phyloP scores from a whole-genome alignment of 2,329 filamentous ascomycete species.

The Cordyceps fumosorosea region DNA sequence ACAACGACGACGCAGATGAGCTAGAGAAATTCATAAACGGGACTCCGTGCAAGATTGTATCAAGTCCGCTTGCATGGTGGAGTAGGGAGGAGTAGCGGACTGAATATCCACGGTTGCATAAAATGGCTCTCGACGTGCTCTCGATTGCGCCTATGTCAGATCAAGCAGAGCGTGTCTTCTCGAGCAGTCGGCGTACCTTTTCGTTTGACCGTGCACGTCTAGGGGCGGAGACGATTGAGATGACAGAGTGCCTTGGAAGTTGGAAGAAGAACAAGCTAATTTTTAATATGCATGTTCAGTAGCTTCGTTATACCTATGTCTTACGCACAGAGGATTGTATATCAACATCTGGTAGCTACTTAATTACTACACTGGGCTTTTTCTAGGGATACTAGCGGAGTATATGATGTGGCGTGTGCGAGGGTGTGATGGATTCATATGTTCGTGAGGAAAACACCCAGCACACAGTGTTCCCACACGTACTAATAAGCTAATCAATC shows the following conservation, averaged over 20 bases:
- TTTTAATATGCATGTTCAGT: neutral
- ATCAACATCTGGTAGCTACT: too few relatives aligned
- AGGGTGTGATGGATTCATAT: neutral
- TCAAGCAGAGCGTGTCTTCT: neutral
- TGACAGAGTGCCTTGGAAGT: slow-evolving; percentile 13
- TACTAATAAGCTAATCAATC: slow-evolving; percentile 4
- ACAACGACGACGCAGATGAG: too few relatives aligned
- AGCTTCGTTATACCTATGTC: neutral
- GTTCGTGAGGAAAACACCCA: neutral
- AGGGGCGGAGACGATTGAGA: slow-evolving; percentile 13
- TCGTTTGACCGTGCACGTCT: slow-evolving; percentile 11
- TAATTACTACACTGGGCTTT: too few relatives aligned
- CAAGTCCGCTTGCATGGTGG: neutral
- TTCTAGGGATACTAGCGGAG: neutral
- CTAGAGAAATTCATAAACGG: too few relatives aligned
- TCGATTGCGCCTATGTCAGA: neutral
- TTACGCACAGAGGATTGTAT: neutral
- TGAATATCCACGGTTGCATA: too few relatives aligned
- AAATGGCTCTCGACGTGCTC: neutral
- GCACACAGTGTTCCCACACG: neutral
- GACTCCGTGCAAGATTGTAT: too few relatives aligned
- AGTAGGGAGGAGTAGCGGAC: neutral
- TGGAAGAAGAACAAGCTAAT: slow-evolving; percentile 2
- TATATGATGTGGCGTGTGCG: neutral
- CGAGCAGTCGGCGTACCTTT: neutral